A percentile compares a stretch with the other conserved stretches of the same genome.
Evolutionary conservation across 2,329 filamentous ascomycete genomes (phyloP).

Genomic region (Allantophomopsis cytisporea): DNA sequence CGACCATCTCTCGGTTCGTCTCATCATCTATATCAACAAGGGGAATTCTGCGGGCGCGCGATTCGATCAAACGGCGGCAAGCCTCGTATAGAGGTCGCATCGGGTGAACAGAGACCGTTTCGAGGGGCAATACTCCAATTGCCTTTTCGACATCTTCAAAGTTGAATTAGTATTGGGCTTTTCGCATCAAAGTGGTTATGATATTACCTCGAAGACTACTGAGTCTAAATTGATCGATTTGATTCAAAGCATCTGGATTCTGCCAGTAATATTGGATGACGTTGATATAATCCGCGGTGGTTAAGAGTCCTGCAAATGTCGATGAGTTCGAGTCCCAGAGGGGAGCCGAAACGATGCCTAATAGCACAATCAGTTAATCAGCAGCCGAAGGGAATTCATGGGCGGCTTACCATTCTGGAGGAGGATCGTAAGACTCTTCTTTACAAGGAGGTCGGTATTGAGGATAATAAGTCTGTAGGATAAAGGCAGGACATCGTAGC

Average conservation of each 20-base stretch:
- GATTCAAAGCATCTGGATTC: conserved; percentile 76
- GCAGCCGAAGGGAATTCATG: background rate
- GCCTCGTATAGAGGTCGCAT: conserved; percentile 87
- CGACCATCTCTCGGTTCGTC: conserved; percentile 80
- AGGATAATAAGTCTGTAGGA: conserved; percentile 94
- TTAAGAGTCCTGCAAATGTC: conserved; percentile 86
- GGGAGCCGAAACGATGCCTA: conserved; percentile 93
- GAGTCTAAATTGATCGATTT: conserved; percentile 87
- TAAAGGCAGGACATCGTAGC: conserved; percentile 92
- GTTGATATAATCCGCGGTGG: conserved; percentile 95
- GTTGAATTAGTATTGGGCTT: conserved; percentile 2
- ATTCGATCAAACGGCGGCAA: conserved; percentile 86
- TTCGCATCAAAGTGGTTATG: background rate
- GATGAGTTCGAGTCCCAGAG: conserved; percentile 92
- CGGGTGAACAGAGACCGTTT: conserved; percentile 93
- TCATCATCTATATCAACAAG: conserved; percentile 90
- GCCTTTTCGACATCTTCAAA: conserved; percentile 80
- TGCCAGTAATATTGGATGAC: conserved; percentile 99
- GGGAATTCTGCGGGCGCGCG: conserved; percentile 83
- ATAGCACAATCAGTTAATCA: conserved; percentile 7
- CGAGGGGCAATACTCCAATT: conserved; percentile 78
- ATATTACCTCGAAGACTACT: conserved; percentile 74
- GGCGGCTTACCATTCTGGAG: conserved; percentile 71
- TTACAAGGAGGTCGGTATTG: conserved; percentile 88
- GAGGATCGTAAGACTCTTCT: conserved; percentile 91